Base-by-base conservation (phyloP, 768 basidiomycete species). In the Lactarius indigo region DNA sequence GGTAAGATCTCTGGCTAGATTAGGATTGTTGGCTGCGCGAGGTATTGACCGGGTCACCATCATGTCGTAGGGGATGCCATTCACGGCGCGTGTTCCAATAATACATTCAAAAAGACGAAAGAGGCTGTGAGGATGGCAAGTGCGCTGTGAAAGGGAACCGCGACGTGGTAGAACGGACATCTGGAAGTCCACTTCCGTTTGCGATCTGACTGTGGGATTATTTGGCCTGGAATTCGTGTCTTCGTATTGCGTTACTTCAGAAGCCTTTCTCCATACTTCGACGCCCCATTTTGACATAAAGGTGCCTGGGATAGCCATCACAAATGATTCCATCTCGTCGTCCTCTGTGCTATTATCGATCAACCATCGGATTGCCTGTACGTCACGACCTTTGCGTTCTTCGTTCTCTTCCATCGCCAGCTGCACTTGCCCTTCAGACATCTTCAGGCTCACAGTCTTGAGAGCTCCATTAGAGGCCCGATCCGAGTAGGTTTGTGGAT, bases 401-500 rank as follows among this genome's bases (percentile, higher is more conserved):
- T 33, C 31, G 5, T 44, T 52, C 44, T 47, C 28, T 7, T 62
- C 37, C 61, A 62, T 62, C 7, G 61, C 61, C 41, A 62, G 18
- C 31, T 35, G 61, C 31, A 62, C 28, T 4, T 20, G 61, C 26
- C 20, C 28, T 7, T 52, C 20, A 10, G 47, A 23, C 10, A 62
- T 35, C 9, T 50, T 20, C 30, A 31, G 17, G 41, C 56, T 67
- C 2, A 58, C 44, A n/a, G 44, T 6, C 60, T 57, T 41, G 5
- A 6, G 23, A 28, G 26, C 44, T 9, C 57, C 33, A n/a, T n/a
- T 6, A 7, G 56, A 39, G 1, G 42, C 44, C 20, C 20, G 37
- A 30, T 18, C 52, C 35, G n/a, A 31, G 33, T 55, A 44, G 8
- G 35, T 44, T 26, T 20, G n/a, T 12, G n/a, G 28, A n/a, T 37